Percentiles rank a stretch among this genome's conserved stretches.
Evolutionary conservation across 148 eudicot species (phyloP).

Genomic region (Vaccinium darrowii): DNA sequence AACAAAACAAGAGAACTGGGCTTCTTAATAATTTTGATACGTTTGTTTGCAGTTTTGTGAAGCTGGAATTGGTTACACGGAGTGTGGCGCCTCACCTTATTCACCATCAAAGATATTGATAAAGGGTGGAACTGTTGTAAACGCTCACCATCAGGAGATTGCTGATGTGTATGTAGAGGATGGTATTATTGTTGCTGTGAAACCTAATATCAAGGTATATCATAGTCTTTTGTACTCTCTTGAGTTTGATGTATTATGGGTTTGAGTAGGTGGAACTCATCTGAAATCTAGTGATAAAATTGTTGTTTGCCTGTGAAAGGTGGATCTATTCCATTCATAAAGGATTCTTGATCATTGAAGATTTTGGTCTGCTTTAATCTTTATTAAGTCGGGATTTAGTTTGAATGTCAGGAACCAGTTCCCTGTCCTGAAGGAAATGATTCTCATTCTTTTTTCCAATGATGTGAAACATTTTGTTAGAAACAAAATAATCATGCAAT

Average conservation of each 20-base stretch:
- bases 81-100: constrained; percentile 45
- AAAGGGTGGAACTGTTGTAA: constrained; percentile 89
- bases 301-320: neutral
- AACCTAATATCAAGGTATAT: constrained; percentile 65
- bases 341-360: neutral
- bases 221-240: neutral
- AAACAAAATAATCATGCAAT: neutral
- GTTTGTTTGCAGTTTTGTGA: constrained; percentile 58
- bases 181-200: constrained; percentile 74
- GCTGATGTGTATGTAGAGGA: constrained; percentile 93
- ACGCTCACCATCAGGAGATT: constrained; percentile 75
- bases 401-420: neutral
- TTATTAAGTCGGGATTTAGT: neutral
- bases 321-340: neutral
- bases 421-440: neutral
- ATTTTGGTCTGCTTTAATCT: neutral
- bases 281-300: neutral
- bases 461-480: neutral
- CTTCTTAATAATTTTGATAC: neutral
- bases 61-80: constrained; percentile 50
- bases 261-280: neutral
- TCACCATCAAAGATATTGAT: constrained; percentile 71
- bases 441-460: neutral
- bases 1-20: neutral
- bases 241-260: neutral